These are phyloP conservation scores for Cystoderma amianthinum DNA, from an alignment of 768 basidiomycete genomes.

Conservation along the genomic window DNA sequence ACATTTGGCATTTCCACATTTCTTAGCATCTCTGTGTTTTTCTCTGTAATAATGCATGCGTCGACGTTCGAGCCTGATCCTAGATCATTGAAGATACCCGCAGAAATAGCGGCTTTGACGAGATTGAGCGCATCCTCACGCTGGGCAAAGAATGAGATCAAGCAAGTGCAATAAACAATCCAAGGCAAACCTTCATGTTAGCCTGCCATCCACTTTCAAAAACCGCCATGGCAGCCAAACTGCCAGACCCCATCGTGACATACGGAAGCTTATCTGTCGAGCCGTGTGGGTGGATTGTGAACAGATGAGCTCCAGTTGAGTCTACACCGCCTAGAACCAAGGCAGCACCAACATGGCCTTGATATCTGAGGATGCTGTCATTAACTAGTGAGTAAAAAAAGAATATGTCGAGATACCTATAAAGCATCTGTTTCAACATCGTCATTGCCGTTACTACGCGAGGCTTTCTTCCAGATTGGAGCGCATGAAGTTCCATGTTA, in stretches of 20 bases:
- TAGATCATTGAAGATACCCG: conserved; percentile 99
- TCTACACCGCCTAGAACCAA: conserved; percentile 98
- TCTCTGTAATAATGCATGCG: conserved; percentile 88
- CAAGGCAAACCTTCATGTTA: conserved; percentile 61
- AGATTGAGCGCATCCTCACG: conserved; percentile 75
- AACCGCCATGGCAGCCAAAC: conserved; percentile 95
- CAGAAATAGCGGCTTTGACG: conserved; percentile 82
- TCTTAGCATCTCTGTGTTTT: conserved; percentile 85
- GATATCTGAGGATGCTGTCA: conserved; percentile 56
- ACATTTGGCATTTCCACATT: conserved; percentile 92
- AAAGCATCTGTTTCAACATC: conserved; percentile 95
- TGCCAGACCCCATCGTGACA: conserved; percentile 98
- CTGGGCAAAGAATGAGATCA: conserved; percentile 24
- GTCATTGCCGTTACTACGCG: conserved; percentile 98
- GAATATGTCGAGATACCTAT: conserved; percentile 48
- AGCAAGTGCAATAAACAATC: not conserved
- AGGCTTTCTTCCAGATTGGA: conserved; percentile 88
- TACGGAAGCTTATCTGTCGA: conserved; percentile 98
- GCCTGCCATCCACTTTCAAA: conserved; percentile 86
- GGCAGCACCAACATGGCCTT: conserved; percentile 92
- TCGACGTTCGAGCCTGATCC: conserved; percentile 99
- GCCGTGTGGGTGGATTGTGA: conserved; percentile 94
- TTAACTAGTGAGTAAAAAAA: not conserved
- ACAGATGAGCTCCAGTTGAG: conserved; percentile 86
- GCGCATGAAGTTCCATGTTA: conserved; percentile 89